Conservation (phyloP, 2,329 filamentous ascomycete genomes). For the Aureobasidium sp. region DNA sequence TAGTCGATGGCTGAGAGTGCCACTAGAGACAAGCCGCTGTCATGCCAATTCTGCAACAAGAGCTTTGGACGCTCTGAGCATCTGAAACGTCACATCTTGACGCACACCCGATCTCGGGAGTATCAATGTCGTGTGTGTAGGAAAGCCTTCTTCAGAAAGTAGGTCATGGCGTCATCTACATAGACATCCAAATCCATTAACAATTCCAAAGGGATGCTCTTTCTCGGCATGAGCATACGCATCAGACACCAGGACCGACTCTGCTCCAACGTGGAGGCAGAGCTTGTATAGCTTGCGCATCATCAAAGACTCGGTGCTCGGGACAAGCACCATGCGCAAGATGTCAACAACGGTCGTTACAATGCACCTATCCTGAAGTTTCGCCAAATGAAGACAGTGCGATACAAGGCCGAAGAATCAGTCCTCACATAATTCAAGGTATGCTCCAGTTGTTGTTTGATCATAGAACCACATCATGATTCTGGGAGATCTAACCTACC, state of each 20-base stretch:
- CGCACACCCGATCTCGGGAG: conserved; percentile 20
- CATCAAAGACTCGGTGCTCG: conserved; percentile 27
- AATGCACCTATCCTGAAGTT: conserved; percentile 22
- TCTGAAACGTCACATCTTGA: conserved; percentile 23
- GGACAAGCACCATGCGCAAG: conserved; percentile 23
- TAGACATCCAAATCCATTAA: not conserved
- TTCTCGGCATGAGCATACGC: conserved; percentile 23
- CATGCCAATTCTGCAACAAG: not conserved
- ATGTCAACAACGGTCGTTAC: conserved; percentile 21
- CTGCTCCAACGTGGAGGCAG: conserved; percentile 19
- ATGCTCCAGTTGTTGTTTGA: not conserved
- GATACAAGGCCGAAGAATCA: too few relatives aligned
- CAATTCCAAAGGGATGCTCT: conserved; percentile 21
- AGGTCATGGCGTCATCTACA: not conserved
- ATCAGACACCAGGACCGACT: conserved; percentile 19
- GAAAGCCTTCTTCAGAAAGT: conserved; percentile 23
- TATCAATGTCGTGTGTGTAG: conserved; percentile 21
- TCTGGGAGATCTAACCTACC: not conserved
- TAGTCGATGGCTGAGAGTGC: not conserved
- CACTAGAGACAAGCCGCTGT: not conserved
- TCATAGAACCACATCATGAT: not conserved
- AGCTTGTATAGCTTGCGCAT: conserved; percentile 25
- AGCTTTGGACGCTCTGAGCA: conserved; percentile 24
- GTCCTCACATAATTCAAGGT: not conserved
- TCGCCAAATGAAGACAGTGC: not conserved